Base-by-base conservation (phyloP, 2,329 filamentous ascomycete genomes). In the Purpureocillium takamizusanense region DNA sequence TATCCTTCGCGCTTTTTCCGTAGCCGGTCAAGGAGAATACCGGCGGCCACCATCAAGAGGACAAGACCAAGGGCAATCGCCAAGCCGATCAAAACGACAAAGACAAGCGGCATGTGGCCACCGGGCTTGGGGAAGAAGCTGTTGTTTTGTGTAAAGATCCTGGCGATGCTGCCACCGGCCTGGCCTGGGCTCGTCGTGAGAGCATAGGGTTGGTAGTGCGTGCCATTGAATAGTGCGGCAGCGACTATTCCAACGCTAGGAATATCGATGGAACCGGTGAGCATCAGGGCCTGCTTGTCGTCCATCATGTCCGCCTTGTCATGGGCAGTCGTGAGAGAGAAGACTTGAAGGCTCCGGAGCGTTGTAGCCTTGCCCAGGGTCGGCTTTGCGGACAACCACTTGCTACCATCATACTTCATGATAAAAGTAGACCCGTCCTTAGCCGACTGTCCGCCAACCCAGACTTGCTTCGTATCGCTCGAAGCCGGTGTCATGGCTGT, bases 221-320 rank as follows among this genome's bases (percentile, higher is more conserved):
- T 86, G 51, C 92, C 92, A 53, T 97, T 86, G 66, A 85, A 98
- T 21, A 95, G 67, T 7, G 81, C 90, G 8, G 86, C 88, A 12
- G 90, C 94, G 6, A 83, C 86, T 41, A 80, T 81, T 42, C 90
- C 89, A 54, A 88, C 88, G 35, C 67, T 66, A 0, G 83, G 77
- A 14, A 97, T 70, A 46, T 78, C 73, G 48, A 98, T 76, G 38
- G 83, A 76, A 30, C 92, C 92, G n/a, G 86, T 86, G 36, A 97
- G 67, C 62, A 98, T 74, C 28, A 98, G 74, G 4, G 78, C 73
- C 56, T 92, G 78, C 44, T 78, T 69, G 14, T 72, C 62, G 37
- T 78, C 71, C 13, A 98, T 63, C 7, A 88, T 66, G 29, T 74
- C 62, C 2, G 74, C 78, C 12, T 69, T 62, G 28, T 66, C 75